Conservation (phyloP, 2,329 filamentous ascomycete species). For the Fusarium brevicatenulatum region DNA sequence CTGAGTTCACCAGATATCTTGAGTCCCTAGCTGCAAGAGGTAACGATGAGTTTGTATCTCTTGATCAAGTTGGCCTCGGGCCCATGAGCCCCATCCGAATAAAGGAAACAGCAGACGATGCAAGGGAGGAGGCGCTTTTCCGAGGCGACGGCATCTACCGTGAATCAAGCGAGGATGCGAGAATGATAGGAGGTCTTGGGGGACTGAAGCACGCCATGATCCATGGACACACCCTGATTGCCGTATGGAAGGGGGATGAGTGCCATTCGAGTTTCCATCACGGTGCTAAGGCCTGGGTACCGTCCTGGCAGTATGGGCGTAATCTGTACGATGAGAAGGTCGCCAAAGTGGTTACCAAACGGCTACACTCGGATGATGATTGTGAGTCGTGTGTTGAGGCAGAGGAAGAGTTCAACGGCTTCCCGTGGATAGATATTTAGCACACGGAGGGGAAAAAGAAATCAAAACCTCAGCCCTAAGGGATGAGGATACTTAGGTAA, state of each 20-base stretch:
- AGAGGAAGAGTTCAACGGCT: too few species aligned
- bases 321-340: background rate
- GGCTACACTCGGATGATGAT: background rate
- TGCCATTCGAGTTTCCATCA: too few species aligned
- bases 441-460: too few species aligned
- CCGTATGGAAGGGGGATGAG: accelerated
- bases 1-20: accelerated
- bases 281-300: too few species aligned
- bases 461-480: too few species aligned
- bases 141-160: accelerated
- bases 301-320: background rate
- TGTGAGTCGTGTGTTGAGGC: background rate
- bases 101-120: too few species aligned
- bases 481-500: too few species aligned
- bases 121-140: too few species aligned
- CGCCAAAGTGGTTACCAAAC: background rate
- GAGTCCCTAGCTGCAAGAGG: background rate
- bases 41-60: accelerated
- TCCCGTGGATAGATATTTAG: too few species aligned
- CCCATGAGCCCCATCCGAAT: background rate
- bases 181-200: background rate
- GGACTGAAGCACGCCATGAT: background rate
- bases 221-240: accelerated
- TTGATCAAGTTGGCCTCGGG: background rate
- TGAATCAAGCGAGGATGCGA: accelerated